These are phyloP conservation scores for Echites panduratus DNA, from an alignment of 257 asterid species.

Conservation along the genomic window DNA sequence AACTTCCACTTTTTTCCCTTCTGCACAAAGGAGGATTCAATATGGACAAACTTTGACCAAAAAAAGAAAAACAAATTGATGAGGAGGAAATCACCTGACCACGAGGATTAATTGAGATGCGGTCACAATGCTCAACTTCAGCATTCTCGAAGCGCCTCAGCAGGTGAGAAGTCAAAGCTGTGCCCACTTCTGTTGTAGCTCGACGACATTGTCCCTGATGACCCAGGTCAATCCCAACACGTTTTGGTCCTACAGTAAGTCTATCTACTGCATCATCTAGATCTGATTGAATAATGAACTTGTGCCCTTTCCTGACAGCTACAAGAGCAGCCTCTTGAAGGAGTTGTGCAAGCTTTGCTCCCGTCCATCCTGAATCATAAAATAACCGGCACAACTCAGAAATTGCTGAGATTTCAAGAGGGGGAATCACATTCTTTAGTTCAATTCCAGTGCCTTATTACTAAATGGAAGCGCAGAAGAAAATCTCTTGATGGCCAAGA, in stretches of 20 bases:
- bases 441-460: slow-evolving; percentile 2
- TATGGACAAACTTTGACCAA: background rate
- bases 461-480: background rate
- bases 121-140: slow-evolving; percentile 75
- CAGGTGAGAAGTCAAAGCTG: slow-evolving; percentile 83
- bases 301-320: slow-evolving; percentile 86
- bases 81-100: slow-evolving; percentile 60
- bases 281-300: slow-evolving; percentile 68
- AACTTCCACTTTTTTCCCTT: background rate
- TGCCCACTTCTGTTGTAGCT: slow-evolving; percentile 82
- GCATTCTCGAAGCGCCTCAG: slow-evolving; percentile 78
- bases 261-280: slow-evolving; percentile 96
- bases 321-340: slow-evolving; percentile 99
- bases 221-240: slow-evolving; percentile 67
- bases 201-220: slow-evolving; percentile 93
- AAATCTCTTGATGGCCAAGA: slow-evolving; percentile 2
- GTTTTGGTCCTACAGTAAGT: slow-evolving; percentile 93
- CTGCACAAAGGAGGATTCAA: background rate
- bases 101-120: slow-evolving; percentile 89
- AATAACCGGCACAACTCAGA: background rate
- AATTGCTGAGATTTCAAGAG: background rate
- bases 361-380: slow-evolving; percentile 75
- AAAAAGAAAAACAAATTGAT: background rate
- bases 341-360: slow-evolving; percentile 95
- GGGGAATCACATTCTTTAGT: background rate